Evolutionary conservation across 495 filamentous ascomycete genomes (phyloP), one percentile per base, ranked within the genome.

Genomic region (Bryoglossum gracile): DNA sequence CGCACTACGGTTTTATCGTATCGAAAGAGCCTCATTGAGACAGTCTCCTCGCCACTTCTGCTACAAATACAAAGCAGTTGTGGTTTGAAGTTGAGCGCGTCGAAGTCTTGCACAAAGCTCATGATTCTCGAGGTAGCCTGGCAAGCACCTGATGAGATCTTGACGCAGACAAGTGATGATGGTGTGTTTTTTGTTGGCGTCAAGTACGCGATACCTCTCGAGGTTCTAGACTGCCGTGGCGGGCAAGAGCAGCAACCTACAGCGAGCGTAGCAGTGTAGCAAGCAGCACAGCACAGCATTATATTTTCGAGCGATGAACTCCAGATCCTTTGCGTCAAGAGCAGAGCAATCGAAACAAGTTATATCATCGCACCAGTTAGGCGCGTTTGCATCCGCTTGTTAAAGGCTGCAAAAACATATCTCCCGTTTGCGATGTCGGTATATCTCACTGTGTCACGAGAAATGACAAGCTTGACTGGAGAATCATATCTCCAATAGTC

Each of bases 181-280:
- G 55, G 56, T 25, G 25, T 40, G 36, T 55, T 50, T 43, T 17
- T 33, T 16, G 18, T n/a, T 9, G 19, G 17, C 10, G 21, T 42
- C 25, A 30, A 6, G 17, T 19, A 38, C 19, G 9, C 28, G 21
- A 39, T n/a, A n/a, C n/a, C n/a, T n/a, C n/a, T n/a, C n/a, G n/a
- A n/a, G n/a, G n/a, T n/a, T n/a, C 32, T 11, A 39, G 19, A 44
- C 17, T 46, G 21, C 26, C 14, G 46, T 25, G 17, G 19, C 16
- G 26, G 44, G 38, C 37, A 46, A 26, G 47, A 57, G 34, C 49
- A 47, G 35, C 47, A 57, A 65, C 68, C 69, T 71, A 73, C 72
- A 78, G 76, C 77, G 78, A 82, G 79, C 75, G 72, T 65, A 75
- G 71, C 72, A 78, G 78, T 74, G 71, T 68, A 65, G 48, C 53